Evolutionary conservation across 2,329 filamentous ascomycete species (phyloP), one percentile per base, ranked within the genome.

Genomic region (Hawksworthiomyces lignivorus): DNA sequence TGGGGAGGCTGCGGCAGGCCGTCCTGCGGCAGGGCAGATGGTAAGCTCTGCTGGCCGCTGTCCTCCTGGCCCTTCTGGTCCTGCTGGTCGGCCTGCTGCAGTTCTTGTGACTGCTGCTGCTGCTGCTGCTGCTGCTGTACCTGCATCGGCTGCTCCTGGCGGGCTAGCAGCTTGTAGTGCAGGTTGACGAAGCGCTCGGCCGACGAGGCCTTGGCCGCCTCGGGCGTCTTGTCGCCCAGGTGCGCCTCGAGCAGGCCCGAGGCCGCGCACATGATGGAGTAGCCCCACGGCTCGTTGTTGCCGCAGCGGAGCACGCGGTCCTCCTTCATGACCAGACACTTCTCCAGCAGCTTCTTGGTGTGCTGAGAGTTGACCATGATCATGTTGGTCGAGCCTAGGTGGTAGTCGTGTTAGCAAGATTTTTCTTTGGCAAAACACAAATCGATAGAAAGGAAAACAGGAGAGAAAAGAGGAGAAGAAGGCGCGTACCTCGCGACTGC

Each of bases 271-370:
- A 80, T 76, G 54, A 77, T 77, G 42, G 71, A 75, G 56, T 79
- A 78, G 15, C 74, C 74, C 76, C 76, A 80, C 0, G 76, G 75
- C 53, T 80, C 76, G 51, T 77, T 76, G 59, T 79, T 79, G 14
- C 75, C 75, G 47, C 73, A 77, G n/a, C 75, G 64, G 19, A 80
- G 56, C 7, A 80, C 67, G 1, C 74, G 69, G 50, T 80, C 75
- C 51, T 79, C 75, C 54, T 78, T 78, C 66, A 80, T 73, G 35
- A 61, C 59, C 28, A 80, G 67, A 47, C 75, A 79, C 54, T 74
- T 77, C 53, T 79, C 74, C 10, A 80, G 69, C n/a, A 80, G 63
- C 56, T 71, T 68, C 47, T 79, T 65, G 1, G 75, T 79, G 58
- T 80, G 74, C 44, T 70, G 68, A 3, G 72, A 70, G 57, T 76